phyloP scores from a whole-genome alignment of 139 green algal species.

The Chlorella sp. region DNA sequence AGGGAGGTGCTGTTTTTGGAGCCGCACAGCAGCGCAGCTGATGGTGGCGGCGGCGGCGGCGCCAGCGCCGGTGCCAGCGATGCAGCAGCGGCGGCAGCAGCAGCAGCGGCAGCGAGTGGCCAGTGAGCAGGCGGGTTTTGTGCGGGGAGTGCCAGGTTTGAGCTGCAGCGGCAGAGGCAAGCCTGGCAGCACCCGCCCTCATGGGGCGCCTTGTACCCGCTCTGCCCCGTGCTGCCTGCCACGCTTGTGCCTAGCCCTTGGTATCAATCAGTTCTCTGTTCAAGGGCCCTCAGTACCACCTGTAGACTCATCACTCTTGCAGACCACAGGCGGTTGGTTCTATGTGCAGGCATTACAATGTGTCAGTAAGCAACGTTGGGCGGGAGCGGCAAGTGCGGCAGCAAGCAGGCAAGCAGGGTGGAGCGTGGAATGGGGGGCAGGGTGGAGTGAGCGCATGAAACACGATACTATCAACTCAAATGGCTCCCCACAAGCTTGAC shows the following conservation, averaged over 20 bases:
- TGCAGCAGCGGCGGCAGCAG: too few species aligned
- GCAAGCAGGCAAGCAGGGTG: neutral
- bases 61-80: neutral
- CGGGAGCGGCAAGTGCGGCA: too few species aligned
- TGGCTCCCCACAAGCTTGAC: conserved; percentile 10
- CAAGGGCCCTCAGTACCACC: too few species aligned
- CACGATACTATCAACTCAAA: neutral
- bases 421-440: neutral
- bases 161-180: neutral
- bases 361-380: neutral
- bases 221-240: neutral
- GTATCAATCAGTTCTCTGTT: too few species aligned
- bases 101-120: too few species aligned
- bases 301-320: neutral
- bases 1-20: conserved; percentile 56
- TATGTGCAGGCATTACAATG: neutral
- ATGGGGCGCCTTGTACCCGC: neutral
- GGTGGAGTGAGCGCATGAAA: neutral
- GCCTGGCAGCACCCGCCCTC: neutral
- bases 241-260: too few species aligned
- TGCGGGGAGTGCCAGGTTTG: neutral
- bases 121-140: too few species aligned
- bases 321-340: neutral
- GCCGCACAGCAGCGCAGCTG: neutral
- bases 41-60: neutral